Base-by-base conservation (phyloP, 352 stramenopile genomes). In the Plasmopara halstedii region DNA sequence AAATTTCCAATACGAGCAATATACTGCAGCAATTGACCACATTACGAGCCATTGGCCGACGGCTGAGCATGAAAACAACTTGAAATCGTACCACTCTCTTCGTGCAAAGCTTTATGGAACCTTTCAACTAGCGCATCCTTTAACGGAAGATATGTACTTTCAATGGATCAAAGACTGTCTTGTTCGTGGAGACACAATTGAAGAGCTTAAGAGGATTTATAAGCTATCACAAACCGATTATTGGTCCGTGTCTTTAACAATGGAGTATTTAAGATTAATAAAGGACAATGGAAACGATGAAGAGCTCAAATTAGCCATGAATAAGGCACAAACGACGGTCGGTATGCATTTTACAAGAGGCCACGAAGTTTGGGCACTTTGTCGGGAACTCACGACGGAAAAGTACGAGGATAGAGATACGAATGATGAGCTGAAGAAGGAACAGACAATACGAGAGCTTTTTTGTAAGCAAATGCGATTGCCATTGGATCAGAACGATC, bases 401-500 rank as follows among this genome's bases (percentile, higher is more conserved):
- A 59, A 42, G 4, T 63, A 60, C 11, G 67, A 70, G 10, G 58
- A 74, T 5, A 40, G 48, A 6, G 40, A 65, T 2, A 39, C 22
- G 0, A 20, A 42, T 0, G 6, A 9, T 0, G 37, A 45, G 31
- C 5, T 55, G 37, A 4, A 56, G 14, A 86, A 85, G 53, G 72
- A 85, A 32, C 35, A 36, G 21, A 53, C 56, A 0, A 13, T 75
- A 10, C 50, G 73, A 15, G 54, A 60, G 13, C 40, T 88, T 0
- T 88, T 70, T 47, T 48, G 20, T n/a, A 57, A 42, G 4, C 77
- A 88, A 42, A 70, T 88, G 66, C 41, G 58, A 29, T 40, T 85
- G 11, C 74, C 77, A 19, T 40, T 88, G 50, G 62, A 84, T 53
- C 67, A 85, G 33, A 88, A 88, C 45, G 77, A 88, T 47, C 43